Percentiles rank a stretch among this genome's conserved stretches.
Evolutionary conservation across 768 basidiomycete species (phyloP).

Genomic region (Xerocomellus dryophilus): DNA sequence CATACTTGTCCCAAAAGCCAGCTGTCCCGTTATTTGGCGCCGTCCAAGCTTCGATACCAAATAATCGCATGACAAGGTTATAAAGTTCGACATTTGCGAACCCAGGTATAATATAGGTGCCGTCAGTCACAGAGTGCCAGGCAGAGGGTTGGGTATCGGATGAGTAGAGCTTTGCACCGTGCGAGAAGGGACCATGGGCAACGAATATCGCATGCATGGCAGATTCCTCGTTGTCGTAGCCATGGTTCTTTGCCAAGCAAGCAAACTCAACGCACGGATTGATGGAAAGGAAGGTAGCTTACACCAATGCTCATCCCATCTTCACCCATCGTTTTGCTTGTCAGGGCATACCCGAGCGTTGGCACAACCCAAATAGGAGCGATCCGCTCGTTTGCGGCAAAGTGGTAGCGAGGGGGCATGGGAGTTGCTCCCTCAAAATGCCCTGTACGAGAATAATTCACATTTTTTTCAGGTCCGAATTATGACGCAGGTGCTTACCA

Average conservation of each 20-base stretch:
- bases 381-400: constrained; percentile 68
- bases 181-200: constrained; percentile 85
- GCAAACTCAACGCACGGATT: neutral
- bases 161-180: constrained; percentile 54
- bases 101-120: constrained; percentile 67
- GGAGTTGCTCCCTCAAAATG: constrained; percentile 13
- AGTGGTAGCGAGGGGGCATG: constrained; percentile 84
- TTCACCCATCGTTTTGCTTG: constrained; percentile 58
- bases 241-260: constrained; percentile 61
- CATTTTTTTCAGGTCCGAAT: neutral
- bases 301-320: constrained; percentile 73
- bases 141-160: constrained; percentile 10
- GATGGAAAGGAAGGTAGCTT: constrained; percentile 28
- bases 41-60: constrained; percentile 56
- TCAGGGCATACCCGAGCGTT: constrained; percentile 74
- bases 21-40: constrained; percentile 72
- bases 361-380: constrained; percentile 87
- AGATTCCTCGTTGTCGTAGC: constrained; percentile 76
- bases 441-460: neutral
- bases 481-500: constrained; percentile 1
- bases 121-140: constrained; percentile 64
- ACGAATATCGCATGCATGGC: constrained; percentile 91
- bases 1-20: constrained; percentile 82
- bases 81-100: constrained; percentile 88
- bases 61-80: constrained; percentile 71